A percentile compares a stretch with the other conserved stretches of the same genome.
These are phyloP conservation scores for Populus hybrid DNA, from an alignment of 441 rosid genomes.

Conservation along the genomic window DNA sequence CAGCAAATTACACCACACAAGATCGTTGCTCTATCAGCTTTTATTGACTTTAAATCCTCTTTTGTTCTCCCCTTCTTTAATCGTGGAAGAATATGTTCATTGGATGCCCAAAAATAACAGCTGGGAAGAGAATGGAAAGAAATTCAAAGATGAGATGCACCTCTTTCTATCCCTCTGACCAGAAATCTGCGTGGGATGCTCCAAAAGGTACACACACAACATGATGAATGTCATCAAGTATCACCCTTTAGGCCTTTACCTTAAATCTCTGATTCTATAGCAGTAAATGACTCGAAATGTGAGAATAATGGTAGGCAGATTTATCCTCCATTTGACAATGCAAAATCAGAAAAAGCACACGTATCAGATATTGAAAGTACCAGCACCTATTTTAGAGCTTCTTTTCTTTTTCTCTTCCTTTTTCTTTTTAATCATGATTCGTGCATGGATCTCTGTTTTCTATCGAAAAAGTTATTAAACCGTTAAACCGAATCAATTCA, in stretches of 20 bases:
- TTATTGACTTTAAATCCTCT: too few species aligned
- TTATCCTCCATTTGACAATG: background rate
- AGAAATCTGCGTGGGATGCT: constrained; percentile 19
- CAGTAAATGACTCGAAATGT: background rate
- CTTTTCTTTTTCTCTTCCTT: too few species aligned
- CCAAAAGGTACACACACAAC: constrained; percentile 21
- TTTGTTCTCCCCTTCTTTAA: background rate
- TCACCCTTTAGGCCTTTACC: too few species aligned
- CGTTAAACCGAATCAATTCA: too few species aligned
- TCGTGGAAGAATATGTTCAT: background rate
- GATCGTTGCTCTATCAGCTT: background rate
- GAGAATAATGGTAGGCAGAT: background rate
- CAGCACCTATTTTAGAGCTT: background rate
- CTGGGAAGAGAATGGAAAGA: background rate
- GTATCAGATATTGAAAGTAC: background rate
- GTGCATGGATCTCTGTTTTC: background rate
- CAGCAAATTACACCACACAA: background rate
- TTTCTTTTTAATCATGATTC: background rate
- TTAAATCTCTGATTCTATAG: background rate
- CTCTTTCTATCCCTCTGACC: constrained; percentile 5
- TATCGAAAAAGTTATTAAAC: background rate
- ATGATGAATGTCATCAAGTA: background rate
- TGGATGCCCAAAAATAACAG: background rate
- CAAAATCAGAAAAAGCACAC: background rate
- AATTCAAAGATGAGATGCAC: background rate